phyloP scores from a whole-genome alignment of 257 asterid genomes.

The Pogostemon cablin region DNA sequence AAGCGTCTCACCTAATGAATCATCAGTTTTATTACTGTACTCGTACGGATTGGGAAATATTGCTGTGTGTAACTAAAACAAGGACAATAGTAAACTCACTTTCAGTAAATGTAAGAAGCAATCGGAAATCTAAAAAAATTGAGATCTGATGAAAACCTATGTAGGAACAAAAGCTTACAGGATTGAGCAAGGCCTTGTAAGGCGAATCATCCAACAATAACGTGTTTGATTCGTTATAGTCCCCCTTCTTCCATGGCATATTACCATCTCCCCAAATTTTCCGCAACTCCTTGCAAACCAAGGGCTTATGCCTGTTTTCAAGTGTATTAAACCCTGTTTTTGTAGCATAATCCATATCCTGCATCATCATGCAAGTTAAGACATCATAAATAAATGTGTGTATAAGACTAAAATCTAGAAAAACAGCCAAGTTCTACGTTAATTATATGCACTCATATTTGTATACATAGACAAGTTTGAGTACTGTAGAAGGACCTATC shows the following conservation, averaged over 20 bases:
- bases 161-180: slow-evolving; percentile 54
- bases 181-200: slow-evolving; percentile 89
- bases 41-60: slow-evolving; percentile 65
- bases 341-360: slow-evolving; percentile 69
- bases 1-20: slow-evolving; percentile 61
- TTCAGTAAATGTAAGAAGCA: slow-evolving; percentile 19
- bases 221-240: slow-evolving; percentile 78
- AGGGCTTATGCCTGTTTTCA: slow-evolving; percentile 65
- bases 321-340: slow-evolving; percentile 59
- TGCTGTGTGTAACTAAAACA: slow-evolving; percentile 66
- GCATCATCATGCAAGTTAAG: slow-evolving; percentile 35
- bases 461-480: slow-evolving; percentile 18
- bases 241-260: slow-evolving; percentile 72
- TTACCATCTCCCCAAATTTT: slow-evolving; percentile 64
- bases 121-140: not conserved
- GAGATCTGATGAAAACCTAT: slow-evolving; percentile 12
- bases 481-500: not conserved
- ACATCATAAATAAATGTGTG: not conserved
- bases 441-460: not conserved
- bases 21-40: slow-evolving; percentile 44
- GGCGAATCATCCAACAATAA: slow-evolving; percentile 93
- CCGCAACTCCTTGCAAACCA: slow-evolving; percentile 81
- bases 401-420: slow-evolving; percentile 6
- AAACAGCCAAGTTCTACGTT: not conserved
- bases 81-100: slow-evolving; percentile 14